phyloP scores from a whole-genome alignment of 1,284 basidiomycete genomes.

The Fomitopsis pinicola region DNA sequence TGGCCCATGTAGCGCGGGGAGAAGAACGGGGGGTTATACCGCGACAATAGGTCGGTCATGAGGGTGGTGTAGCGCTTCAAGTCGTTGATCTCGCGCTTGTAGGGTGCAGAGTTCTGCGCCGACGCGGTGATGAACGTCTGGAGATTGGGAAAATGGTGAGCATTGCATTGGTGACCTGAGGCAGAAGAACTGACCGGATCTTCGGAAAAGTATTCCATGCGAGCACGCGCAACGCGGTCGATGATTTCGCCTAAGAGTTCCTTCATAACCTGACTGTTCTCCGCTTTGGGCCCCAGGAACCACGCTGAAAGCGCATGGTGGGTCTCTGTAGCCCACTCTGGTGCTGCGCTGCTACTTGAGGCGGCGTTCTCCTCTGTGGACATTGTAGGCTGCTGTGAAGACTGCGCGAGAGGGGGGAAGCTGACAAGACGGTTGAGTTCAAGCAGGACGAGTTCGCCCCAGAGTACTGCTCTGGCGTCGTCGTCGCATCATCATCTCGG shows the following conservation, averaged over 20 bases:
- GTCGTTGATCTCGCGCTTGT: conserved; percentile 12
- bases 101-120: conserved; percentile 14
- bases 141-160: background rate
- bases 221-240: conserved; percentile 8
- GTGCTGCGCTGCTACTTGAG: background rate
- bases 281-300: conserved; percentile 27
- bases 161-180: background rate
- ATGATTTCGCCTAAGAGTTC: conserved; percentile 13
- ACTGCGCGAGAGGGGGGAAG: background rate
- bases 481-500: too few relatives aligned
- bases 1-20: conserved; percentile 40
- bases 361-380: background rate
- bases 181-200: conserved; percentile 9
- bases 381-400: background rate
- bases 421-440: too few relatives aligned
- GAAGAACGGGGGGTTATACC: conserved; percentile 35
- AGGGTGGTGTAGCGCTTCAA: conserved; percentile 9
- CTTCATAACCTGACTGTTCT: conserved; percentile 21
- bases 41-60: conserved; percentile 18
- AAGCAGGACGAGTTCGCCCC: too few relatives aligned
- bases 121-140: conserved; percentile 18
- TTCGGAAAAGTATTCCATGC: conserved; percentile 14
- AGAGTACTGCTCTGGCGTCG: too few relatives aligned
- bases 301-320: conserved; percentile 27
- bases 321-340: background rate